These are phyloP conservation scores for Blastobotrys malaysiensis DNA, from an alignment of 1,139 yeast genomes.

Conservation along the genomic window DNA sequence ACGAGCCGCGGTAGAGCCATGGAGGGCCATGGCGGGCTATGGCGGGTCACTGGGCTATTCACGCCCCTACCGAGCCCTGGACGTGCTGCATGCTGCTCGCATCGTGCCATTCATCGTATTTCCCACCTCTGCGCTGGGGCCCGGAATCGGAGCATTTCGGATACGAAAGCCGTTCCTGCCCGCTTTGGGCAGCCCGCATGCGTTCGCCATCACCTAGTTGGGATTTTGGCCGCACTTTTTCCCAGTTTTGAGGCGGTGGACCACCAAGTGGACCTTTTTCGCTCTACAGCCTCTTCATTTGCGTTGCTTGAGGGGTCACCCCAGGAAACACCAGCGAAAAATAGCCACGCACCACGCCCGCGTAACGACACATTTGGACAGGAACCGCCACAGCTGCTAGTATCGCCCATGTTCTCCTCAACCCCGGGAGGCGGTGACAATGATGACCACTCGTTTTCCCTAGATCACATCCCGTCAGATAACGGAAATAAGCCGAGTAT, in stretches of 20 bases:
- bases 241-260: background rate
- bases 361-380: too few relatives aligned
- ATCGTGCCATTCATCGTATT: too few relatives aligned
- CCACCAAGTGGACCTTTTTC: background rate
- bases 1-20: too few relatives aligned
- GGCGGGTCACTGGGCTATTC: too few relatives aligned
- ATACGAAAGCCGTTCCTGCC: background rate
- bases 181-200: background rate
- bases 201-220: background rate
- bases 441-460: background rate
- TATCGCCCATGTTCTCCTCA: background rate
- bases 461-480: background rate
- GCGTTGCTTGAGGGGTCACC: too few relatives aligned
- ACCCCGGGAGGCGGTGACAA: background rate
- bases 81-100: too few relatives aligned
- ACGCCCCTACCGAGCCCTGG: too few relatives aligned
- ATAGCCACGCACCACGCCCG: too few relatives aligned
- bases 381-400: background rate
- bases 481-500: background rate
- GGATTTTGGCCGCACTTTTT: background rate
- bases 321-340: background rate
- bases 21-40: too few relatives aligned
- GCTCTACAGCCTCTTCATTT: too few relatives aligned
- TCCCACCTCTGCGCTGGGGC: too few relatives aligned
- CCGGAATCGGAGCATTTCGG: too few relatives aligned